These are phyloP conservation scores for Fusarium robinianum DNA, from an alignment of 2,329 filamentous ascomycete species.

Conservation along the genomic window DNA sequence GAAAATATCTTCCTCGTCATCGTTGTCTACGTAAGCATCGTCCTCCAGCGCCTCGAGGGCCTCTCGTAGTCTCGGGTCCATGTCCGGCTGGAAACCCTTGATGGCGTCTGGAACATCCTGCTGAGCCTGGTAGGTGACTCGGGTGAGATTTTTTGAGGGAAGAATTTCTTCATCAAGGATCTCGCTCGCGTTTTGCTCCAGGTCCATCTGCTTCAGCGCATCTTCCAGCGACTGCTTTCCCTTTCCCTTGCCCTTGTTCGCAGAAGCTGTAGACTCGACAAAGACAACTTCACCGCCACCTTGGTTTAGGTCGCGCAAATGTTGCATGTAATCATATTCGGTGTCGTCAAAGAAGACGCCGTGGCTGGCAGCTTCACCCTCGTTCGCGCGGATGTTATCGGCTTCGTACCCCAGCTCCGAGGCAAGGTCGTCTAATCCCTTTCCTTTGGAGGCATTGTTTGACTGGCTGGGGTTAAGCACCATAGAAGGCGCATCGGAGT, in stretches of 20 bases:
- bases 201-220: slow-evolving; percentile 68
- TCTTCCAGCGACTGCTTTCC: slow-evolving; percentile 82
- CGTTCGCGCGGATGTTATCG: slow-evolving; percentile 75
- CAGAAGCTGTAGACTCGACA: slow-evolving; percentile 70
- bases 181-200: slow-evolving; percentile 58
- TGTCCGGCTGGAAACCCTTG: slow-evolving; percentile 93
- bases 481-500: slow-evolving; percentile 85
- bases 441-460: slow-evolving; percentile 52
- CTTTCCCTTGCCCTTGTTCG: slow-evolving; percentile 72
- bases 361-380: slow-evolving; percentile 93
- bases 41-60: slow-evolving; percentile 93
- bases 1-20: slow-evolving; percentile 88
- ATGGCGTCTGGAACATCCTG: slow-evolving; percentile 91
- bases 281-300: slow-evolving; percentile 80
- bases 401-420: slow-evolving; percentile 73
- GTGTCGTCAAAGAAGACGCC: slow-evolving; percentile 95
- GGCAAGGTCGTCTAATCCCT: slow-evolving; percentile 74
- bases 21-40: slow-evolving; percentile 89
- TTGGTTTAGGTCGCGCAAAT: slow-evolving; percentile 83
- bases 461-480: slow-evolving; percentile 74
- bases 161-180: slow-evolving; percentile 75
- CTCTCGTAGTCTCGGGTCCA: slow-evolving; percentile 92
- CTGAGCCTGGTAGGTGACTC: slow-evolving; percentile 85
- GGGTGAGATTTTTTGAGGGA: slow-evolving; percentile 77
- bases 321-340: slow-evolving; percentile 99